phyloP scores from a whole-genome alignment of 1,284 basidiomycete genomes.

The Puccinia horiana region DNA sequence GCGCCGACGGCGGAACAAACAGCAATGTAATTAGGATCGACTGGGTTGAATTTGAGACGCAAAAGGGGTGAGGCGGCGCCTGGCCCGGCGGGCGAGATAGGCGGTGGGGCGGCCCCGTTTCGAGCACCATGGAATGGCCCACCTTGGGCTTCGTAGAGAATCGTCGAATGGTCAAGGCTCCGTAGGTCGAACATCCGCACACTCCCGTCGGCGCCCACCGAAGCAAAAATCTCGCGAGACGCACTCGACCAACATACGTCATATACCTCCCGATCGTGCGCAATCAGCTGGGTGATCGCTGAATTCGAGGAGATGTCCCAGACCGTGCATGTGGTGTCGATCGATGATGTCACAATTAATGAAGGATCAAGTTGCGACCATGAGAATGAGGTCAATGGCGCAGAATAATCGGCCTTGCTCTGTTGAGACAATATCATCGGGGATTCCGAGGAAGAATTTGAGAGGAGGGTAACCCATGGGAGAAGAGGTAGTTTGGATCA shows the following conservation, averaged over 20 bases:
- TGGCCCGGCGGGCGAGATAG: conserved; percentile 63
- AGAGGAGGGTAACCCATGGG: neutral
- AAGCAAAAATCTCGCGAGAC: conserved; percentile 97
- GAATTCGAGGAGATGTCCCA: conserved; percentile 93
- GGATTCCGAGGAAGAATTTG: neutral
- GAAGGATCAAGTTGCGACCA: conserved; percentile 94
- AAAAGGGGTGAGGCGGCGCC: conserved; percentile 72
- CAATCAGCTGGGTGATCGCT: conserved; percentile 92
- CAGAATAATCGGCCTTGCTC: conserved; percentile 81
- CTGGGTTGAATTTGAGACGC: conserved; percentile 80
- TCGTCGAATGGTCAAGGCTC: conserved; percentile 95
- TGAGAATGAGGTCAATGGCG: conserved; percentile 89
- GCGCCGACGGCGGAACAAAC: conserved; percentile 85
- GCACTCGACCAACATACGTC: conserved; percentile 97
- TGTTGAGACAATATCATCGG: conserved; percentile 56
- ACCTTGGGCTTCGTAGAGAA: conserved; percentile 82
- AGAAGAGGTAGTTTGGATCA: neutral
- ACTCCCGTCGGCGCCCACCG: conserved; percentile 94
- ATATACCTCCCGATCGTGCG: conserved; percentile 94
- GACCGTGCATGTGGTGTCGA: conserved; percentile 61
- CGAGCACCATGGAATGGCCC: conserved; percentile 67
- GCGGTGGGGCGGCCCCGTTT: conserved; percentile 59
- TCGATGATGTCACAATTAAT: conserved; percentile 92
- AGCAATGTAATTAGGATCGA: conserved; percentile 86
- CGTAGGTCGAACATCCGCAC: conserved; percentile 94